Percentiles rank a stretch among this genome's conserved stretches.
These are phyloP conservation scores for Yamadazyma mexicana DNA, from an alignment of 1,139 yeast species.

Conservation along the genomic window DNA sequence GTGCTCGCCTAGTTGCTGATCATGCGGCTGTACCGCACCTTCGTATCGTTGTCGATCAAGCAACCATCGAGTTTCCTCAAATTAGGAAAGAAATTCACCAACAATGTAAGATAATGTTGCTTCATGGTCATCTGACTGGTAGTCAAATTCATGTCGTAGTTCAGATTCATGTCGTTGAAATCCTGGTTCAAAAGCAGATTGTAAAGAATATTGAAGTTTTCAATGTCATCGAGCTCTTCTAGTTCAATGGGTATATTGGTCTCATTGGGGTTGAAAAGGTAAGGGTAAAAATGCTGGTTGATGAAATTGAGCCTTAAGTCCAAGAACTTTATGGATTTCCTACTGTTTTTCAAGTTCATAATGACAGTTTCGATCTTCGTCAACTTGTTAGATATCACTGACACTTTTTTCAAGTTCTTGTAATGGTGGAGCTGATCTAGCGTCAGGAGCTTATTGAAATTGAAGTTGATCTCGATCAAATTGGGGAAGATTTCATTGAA, in stretches of 20 bases:
- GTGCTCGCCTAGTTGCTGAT: neutral
- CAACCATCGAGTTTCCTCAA: slow-evolving; percentile 44
- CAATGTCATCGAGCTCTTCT: slow-evolving; percentile 47
- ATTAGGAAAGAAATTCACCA: slow-evolving; percentile 35
- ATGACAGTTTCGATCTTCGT: slow-evolving; percentile 32
- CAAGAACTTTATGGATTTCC: slow-evolving; percentile 35
- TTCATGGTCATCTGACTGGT: slow-evolving; percentile 28
- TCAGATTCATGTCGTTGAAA: slow-evolving; percentile 1
- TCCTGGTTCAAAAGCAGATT: slow-evolving; percentile 2
- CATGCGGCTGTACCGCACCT: slow-evolving; percentile 6
- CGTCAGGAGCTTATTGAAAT: slow-evolving; percentile 44
- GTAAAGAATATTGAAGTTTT: slow-evolving; percentile 26
- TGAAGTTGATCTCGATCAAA: slow-evolving; percentile 48
- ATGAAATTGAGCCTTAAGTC: slow-evolving; percentile 55
- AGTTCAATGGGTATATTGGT: slow-evolving; percentile 37
- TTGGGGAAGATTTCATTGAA: slow-evolving; percentile 45
- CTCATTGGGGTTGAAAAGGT: slow-evolving; percentile 51
- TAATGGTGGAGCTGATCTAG: slow-evolving; percentile 30
- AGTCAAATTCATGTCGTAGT: slow-evolving; percentile 18
- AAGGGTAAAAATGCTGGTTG: slow-evolving; percentile 51
- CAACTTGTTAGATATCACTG: slow-evolving; percentile 48
- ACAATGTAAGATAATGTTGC: slow-evolving; percentile 37
- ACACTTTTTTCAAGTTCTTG: slow-evolving; percentile 37
- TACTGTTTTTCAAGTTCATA: slow-evolving; percentile 29
- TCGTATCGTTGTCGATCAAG: slow-evolving; percentile 7